Percentiles rank a stretch among this genome's conserved stretches.
phyloP scores from a whole-genome alignment of 2,329 filamentous ascomycete species.

The Pseudogymnoascus sp. region DNA sequence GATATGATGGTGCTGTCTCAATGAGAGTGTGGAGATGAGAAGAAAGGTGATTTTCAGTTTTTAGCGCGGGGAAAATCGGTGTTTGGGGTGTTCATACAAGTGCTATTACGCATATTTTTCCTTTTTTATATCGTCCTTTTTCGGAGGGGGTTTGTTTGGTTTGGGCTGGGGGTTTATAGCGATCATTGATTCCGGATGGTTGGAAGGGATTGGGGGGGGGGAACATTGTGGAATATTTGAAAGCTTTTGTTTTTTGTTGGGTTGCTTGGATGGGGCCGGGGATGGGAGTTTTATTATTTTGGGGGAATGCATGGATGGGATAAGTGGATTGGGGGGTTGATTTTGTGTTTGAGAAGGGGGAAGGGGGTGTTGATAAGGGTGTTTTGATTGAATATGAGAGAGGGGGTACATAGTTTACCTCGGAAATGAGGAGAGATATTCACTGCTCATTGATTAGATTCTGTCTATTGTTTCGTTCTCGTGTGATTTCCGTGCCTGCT shows the following conservation, averaged over 20 bases:
- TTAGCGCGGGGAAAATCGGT: not conserved
- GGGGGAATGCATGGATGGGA: too few species aligned
- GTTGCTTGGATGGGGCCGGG: not conserved
- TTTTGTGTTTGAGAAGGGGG: not conserved
- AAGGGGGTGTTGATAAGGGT: not conserved
- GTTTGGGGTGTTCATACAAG: not conserved
- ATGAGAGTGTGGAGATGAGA: too few species aligned
- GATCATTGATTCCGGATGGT: not conserved
- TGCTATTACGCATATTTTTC: not conserved
- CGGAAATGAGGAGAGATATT: not conserved
- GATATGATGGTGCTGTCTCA: too few species aligned
- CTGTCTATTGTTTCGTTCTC: not conserved
- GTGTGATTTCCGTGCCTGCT: too few species aligned
- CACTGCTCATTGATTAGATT: too few species aligned
- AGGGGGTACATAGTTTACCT: not conserved
- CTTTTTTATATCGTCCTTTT: not conserved
- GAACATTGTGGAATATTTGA: not conserved
- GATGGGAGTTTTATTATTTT: too few species aligned
- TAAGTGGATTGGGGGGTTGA: not conserved
- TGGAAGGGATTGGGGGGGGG: not conserved
- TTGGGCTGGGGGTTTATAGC: not conserved
- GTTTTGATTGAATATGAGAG: not conserved
- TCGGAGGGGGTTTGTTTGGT: too few species aligned
- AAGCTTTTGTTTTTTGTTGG: not conserved
- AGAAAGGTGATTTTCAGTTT: not conserved